Conservation (phyloP, 2,329 filamentous ascomycete species). For the Fusarium musae region DNA sequence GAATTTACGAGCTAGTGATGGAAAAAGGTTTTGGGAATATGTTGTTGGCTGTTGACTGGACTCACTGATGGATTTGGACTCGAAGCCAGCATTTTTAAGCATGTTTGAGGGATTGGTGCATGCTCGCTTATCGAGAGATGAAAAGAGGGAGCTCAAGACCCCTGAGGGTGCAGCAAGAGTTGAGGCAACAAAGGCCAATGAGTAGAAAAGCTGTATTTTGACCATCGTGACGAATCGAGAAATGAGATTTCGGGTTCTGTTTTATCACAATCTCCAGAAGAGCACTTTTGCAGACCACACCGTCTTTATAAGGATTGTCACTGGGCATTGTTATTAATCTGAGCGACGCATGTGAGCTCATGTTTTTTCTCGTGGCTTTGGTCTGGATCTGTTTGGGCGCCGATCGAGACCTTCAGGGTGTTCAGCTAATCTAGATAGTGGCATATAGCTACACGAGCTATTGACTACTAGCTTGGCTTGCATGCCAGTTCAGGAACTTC, state of each 20-base stretch:
- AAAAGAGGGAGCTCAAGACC: background rate
- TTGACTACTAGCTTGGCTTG: background rate
- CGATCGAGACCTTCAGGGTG: background rate
- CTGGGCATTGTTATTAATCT: background rate
- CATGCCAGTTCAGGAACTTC: background rate
- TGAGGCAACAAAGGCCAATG: background rate
- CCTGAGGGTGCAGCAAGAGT: background rate
- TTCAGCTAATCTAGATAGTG: background rate
- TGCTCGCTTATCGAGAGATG: background rate
- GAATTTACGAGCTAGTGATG: accelerated
- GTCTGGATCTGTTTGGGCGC: background rate
- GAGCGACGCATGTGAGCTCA: background rate
- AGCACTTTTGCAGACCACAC: background rate
- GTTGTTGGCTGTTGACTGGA: background rate
- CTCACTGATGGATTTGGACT: background rate
- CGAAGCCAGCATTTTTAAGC: background rate
- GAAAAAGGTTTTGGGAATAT: accelerated
- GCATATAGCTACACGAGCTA: background rate
- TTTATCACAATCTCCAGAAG: accelerated
- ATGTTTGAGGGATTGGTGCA: background rate
- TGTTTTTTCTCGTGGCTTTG: background rate
- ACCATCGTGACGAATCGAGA: background rate
- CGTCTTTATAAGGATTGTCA: background rate
- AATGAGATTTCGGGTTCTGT: background rate
- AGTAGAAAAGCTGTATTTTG: background rate